Percentiles rank a stretch among this genome's conserved stretches.
These are phyloP conservation scores for Candida hispaniensis DNA, from an alignment of 805 yeast species.

Conservation along the genomic window DNA sequence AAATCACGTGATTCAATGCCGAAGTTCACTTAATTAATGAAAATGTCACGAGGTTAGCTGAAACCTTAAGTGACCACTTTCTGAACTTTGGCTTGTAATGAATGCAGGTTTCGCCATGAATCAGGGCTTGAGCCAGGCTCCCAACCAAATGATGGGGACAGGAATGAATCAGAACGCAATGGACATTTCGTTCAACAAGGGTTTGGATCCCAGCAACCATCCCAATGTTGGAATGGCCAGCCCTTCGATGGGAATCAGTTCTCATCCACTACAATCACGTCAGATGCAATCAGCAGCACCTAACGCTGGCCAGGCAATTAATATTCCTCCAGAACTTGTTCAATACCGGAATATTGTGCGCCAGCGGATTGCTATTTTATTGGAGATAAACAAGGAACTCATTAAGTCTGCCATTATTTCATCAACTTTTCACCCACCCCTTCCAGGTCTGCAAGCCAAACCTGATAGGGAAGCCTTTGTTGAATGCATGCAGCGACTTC, in stretches of 20 bases:
- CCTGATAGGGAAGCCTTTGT: conserved; percentile 18
- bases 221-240: background rate
- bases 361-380: conserved; percentile 24
- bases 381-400: conserved; percentile 28
- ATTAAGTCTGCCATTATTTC: conserved; percentile 21
- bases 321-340: conserved; percentile 3
- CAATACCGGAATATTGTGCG: conserved; percentile 1
- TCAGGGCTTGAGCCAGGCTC: too few species aligned
- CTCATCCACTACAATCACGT: background rate
- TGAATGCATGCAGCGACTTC: conserved; percentile 28
- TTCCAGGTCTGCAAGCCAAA: conserved; percentile 10
- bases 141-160: too few species aligned
- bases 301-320: too few species aligned
- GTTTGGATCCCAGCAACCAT: too few species aligned
- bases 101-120: too few species aligned
- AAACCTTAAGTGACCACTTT: too few species aligned
- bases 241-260: background rate
- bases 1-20: too few species aligned
- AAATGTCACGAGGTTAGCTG: too few species aligned
- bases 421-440: conserved; percentile 12
- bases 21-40: too few species aligned
- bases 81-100: too few species aligned
- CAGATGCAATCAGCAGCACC: background rate
- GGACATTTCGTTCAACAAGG: too few species aligned
- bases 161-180: too few species aligned